Evolutionary conservation across 148 eudicot genomes (phyloP).

Genomic region (Cornus controversa): DNA sequence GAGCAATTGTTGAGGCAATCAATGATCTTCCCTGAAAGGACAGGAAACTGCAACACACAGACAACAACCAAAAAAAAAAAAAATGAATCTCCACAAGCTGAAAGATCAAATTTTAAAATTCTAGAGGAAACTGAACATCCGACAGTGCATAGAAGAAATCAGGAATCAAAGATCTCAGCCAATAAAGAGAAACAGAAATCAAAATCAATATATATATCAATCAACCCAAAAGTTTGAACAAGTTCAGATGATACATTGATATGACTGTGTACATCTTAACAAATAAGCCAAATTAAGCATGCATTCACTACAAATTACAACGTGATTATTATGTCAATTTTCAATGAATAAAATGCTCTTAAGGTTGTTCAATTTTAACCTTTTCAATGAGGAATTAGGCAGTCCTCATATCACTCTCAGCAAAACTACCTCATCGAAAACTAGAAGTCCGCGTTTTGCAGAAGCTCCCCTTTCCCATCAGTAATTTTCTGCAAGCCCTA

Average conservation of each 20-base stretch:
- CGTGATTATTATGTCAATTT: not conserved
- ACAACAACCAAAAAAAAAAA: not conserved
- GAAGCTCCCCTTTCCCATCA: too few species aligned
- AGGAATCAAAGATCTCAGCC: not conserved
- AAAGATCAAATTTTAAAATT: not conserved
- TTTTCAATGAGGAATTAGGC: not conserved
- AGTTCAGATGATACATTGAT: not conserved
- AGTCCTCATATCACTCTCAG: not conserved
- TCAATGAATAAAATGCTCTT: not conserved
- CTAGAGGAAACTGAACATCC: not conserved
- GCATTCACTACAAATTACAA: not conserved
- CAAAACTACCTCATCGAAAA: too few species aligned
- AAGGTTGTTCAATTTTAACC: not conserved
- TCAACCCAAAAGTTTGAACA: not conserved
- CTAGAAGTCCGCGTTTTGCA: too few species aligned
- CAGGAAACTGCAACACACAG: conserved; percentile 7
- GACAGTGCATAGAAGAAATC: not conserved
- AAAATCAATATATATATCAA: not conserved
- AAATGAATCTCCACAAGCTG: not conserved
- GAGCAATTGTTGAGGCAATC: not conserved
- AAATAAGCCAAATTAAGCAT: too few species aligned
- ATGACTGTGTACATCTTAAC: not conserved
- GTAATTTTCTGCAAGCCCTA: too few species aligned
- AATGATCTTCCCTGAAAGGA: not conserved
- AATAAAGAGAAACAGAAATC: not conserved